phyloP scores from a whole-genome alignment of 345 rosid species.

The Hypericum perforatum region DNA sequence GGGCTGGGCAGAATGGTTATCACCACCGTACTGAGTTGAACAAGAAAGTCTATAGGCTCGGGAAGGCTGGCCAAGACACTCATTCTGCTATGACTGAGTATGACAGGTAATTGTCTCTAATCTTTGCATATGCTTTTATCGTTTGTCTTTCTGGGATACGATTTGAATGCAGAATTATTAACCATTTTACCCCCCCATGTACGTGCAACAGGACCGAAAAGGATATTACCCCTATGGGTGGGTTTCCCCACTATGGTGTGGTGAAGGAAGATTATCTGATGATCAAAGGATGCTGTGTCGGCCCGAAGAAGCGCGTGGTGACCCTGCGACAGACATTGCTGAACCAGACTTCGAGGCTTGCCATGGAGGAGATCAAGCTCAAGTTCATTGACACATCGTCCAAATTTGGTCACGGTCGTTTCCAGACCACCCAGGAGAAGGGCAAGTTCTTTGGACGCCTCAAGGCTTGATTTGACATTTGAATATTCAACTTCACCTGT shows the following conservation, averaged over 20 bases:
- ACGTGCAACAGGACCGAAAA: conserved; percentile 59
- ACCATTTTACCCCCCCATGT: not conserved
- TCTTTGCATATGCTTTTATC: no score
- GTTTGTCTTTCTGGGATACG: no score
- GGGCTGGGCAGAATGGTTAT: conserved; percentile 94
- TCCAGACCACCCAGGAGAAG: conserved; percentile 68
- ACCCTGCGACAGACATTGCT: conserved; percentile 63
- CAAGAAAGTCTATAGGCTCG: conserved; percentile 74
- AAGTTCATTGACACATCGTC: conserved; percentile 76
- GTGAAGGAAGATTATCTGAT: conserved; percentile 65
- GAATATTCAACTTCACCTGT: no score
- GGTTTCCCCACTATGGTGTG: conserved; percentile 74
- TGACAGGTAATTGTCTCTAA: conserved; percentile 40
- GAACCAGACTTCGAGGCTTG: conserved; percentile 62
- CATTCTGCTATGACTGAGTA: conserved; percentile 69
- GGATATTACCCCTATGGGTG: conserved; percentile 71
- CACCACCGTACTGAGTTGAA: conserved; percentile 89
- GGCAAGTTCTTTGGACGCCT: conserved; percentile 44
- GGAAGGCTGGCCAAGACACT: conserved; percentile 53
- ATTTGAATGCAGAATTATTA: no score
- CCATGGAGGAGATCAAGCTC: conserved; percentile 56
- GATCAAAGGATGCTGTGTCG: conserved; percentile 80
- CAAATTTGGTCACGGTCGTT: conserved; percentile 61
- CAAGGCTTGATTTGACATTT: conserved; percentile 33
- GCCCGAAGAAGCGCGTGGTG: conserved; percentile 87